Conservation (phyloP, 2,329 filamentous ascomycete species). For the Fusarium guadeloupense region DNA sequence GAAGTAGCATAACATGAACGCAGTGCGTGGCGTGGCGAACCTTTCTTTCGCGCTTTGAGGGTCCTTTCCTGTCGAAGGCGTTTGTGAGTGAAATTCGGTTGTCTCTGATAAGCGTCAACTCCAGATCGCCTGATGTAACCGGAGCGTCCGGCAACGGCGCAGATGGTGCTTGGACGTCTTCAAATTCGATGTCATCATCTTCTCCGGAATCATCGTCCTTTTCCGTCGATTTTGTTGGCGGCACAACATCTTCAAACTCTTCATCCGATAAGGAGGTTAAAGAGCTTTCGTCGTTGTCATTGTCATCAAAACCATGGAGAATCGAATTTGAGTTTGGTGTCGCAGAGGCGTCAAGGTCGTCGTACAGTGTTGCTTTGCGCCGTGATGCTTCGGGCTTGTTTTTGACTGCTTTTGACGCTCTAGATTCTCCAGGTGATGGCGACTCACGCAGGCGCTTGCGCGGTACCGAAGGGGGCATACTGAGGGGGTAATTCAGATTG, state of each 20-base stretch:
- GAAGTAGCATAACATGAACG: slow-evolving; percentile 84
- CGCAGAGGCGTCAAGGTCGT: slow-evolving; percentile 64
- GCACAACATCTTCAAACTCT: slow-evolving; percentile 61
- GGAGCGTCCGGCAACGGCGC: slow-evolving; percentile 59
- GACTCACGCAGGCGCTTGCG: slow-evolving; percentile 70
- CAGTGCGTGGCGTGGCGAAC: slow-evolving; percentile 84
- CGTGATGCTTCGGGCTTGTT: slow-evolving; percentile 30
- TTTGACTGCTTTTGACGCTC: slow-evolving; percentile 42
- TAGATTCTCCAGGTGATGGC: slow-evolving; percentile 45
- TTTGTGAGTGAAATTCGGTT: slow-evolving; percentile 69
- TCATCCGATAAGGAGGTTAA: slow-evolving; percentile 65
- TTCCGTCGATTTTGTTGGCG: slow-evolving; percentile 49
- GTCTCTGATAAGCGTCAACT: slow-evolving; percentile 73
- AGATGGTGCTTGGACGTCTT: slow-evolving; percentile 71
- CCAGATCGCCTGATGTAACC: slow-evolving; percentile 71
- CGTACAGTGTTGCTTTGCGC: slow-evolving; percentile 68
- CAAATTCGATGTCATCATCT: slow-evolving; percentile 64
- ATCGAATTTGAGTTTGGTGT: slow-evolving; percentile 55
- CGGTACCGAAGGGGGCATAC: slow-evolving; percentile 74
- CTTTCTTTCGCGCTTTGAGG: slow-evolving; percentile 82
- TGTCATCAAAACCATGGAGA: slow-evolving; percentile 56
- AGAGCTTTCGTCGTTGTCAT: slow-evolving; percentile 54
- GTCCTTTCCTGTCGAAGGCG: slow-evolving; percentile 77
- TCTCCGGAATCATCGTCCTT: slow-evolving; percentile 48
- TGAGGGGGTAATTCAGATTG: slow-evolving; percentile 17